Percentiles rank a stretch among this genome's conserved stretches.
phyloP scores from a whole-genome alignment of 192 early-diverging fungal species.

The Kappamyces sp. region DNA sequence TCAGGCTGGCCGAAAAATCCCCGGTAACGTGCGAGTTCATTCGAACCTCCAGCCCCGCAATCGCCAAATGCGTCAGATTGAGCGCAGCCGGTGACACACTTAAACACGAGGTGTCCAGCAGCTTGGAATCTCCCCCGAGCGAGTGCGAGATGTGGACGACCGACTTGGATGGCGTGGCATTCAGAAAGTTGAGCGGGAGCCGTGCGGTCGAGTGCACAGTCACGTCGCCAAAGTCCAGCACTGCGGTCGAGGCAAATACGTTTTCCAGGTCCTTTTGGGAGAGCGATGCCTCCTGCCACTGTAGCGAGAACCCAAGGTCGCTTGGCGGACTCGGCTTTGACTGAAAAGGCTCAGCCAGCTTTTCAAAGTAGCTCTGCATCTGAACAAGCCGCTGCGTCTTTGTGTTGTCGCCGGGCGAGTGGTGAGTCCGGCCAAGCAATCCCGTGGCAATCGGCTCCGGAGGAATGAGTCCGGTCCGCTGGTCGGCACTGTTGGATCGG shows the following conservation, averaged over 20 bases:
- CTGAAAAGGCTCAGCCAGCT: not conserved
- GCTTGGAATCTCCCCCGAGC: not conserved
- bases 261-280: slow-evolving; percentile 29
- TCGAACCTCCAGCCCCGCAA: slow-evolving; percentile 28
- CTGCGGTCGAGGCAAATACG: slow-evolving; percentile 24
- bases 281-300: slow-evolving; percentile 22
- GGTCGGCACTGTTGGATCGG: not conserved
- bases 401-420: slow-evolving; percentile 7
- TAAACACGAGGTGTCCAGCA: slow-evolving; percentile 4
- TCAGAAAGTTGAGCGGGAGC: slow-evolving; percentile 38
- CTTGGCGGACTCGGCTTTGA: slow-evolving; percentile 1
- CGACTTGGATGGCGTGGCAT: slow-evolving; percentile 20
- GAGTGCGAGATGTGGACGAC: slow-evolving; percentile 33
- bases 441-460: slow-evolving; percentile 16
- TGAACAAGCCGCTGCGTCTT: slow-evolving; percentile 2
- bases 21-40: slow-evolving; percentile 23
- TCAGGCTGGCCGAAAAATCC: slow-evolving; percentile 23
- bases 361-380: not conserved
- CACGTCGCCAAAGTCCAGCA: slow-evolving; percentile 36
- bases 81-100: slow-evolving; percentile 20
- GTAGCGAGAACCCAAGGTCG: not conserved
- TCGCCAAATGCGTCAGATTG: slow-evolving; percentile 26
- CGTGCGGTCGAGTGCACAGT: slow-evolving; percentile 34
- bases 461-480: slow-evolving; percentile 13
- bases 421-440: not conserved